These are phyloP conservation scores for Arthrobotrys sphaeroides DNA, from an alignment of 2,329 filamentous ascomycete species.

Conservation along the genomic window DNA sequence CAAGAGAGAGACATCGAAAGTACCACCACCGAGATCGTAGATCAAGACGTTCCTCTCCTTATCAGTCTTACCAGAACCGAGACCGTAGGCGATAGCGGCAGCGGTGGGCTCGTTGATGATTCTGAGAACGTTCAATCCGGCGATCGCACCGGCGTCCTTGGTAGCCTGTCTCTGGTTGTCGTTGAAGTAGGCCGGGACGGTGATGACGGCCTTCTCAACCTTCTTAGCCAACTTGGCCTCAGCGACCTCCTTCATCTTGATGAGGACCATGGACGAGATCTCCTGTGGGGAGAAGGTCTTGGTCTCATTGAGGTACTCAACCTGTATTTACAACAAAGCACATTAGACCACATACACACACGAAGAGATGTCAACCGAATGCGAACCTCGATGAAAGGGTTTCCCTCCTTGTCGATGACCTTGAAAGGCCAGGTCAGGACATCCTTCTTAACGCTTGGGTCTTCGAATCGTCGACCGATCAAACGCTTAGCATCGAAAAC, in stretches of 20 bases:
- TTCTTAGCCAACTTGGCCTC: slow-evolving; percentile 98
- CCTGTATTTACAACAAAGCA: slow-evolving; percentile 60
- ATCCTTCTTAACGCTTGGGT: slow-evolving; percentile 98
- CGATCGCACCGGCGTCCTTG: slow-evolving; percentile 98
- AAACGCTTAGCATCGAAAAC: slow-evolving; percentile 99
- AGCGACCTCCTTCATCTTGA: slow-evolving; percentile 99
- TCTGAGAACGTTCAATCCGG: slow-evolving; percentile 97
- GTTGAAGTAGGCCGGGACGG: slow-evolving; percentile 99
- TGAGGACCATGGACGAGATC: slow-evolving; percentile 98
- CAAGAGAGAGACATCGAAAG: slow-evolving; percentile 99
- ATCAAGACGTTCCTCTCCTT: slow-evolving; percentile 99
- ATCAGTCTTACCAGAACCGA: slow-evolving; percentile 90
- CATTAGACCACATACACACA: neutral
- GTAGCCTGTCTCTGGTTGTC: slow-evolving; percentile 99
- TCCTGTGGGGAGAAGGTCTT: slow-evolving; percentile 98
- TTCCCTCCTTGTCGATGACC: slow-evolving; percentile 87
- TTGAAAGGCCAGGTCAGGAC: slow-evolving; percentile 99
- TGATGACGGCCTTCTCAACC: slow-evolving; percentile 98
- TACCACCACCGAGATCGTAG: slow-evolving; percentile 99
- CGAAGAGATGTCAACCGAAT: neutral
- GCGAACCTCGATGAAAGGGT: slow-evolving; percentile 78
- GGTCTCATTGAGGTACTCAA: slow-evolving; percentile 92
- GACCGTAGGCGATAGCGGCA: slow-evolving; percentile 97
- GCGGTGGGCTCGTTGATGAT: slow-evolving; percentile 99
- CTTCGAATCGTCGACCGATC: slow-evolving; percentile 94